Evolutionary conservation across 495 filamentous ascomycete genomes (phyloP).

Genomic region (Diplogelasinospora grovesii): DNA sequence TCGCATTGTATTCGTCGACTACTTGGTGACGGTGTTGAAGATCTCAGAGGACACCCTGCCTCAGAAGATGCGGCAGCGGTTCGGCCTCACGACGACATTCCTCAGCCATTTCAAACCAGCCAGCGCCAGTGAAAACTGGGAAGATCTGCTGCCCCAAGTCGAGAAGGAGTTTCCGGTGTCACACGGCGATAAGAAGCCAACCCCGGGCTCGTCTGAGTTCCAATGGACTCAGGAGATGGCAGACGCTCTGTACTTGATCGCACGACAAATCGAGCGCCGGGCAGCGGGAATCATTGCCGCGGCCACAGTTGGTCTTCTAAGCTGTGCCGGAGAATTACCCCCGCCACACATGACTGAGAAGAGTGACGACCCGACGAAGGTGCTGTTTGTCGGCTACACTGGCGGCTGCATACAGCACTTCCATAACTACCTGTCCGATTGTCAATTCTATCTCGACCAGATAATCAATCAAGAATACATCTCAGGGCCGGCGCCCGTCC

Average conservation of each 20-base stretch:
- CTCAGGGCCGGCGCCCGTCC: slow-evolving; percentile 41
- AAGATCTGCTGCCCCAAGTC: slow-evolving; percentile 45
- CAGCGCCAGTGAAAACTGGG: slow-evolving; percentile 36
- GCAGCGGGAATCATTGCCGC: slow-evolving; percentile 69
- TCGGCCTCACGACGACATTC: slow-evolving; percentile 66
- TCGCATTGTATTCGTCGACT: slow-evolving; percentile 62
- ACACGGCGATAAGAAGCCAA: no score
- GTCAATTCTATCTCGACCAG: slow-evolving; percentile 59
- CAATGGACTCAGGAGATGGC: slow-evolving; percentile 54
- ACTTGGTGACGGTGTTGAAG: slow-evolving; percentile 43
- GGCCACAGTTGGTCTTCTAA: slow-evolving; percentile 60
- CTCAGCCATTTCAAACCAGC: slow-evolving; percentile 57
- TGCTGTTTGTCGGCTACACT: slow-evolving; percentile 70
- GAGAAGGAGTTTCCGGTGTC: slow-evolving; percentile 48
- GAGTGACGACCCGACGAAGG: slow-evolving; percentile 28
- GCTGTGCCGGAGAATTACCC: slow-evolving; percentile 45
- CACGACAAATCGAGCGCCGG: slow-evolving; percentile 57
- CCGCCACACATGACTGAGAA: no score
- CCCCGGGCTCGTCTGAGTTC: slow-evolving; percentile 29
- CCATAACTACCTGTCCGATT: slow-evolving; percentile 62
- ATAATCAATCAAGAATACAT: slow-evolving; percentile 54
- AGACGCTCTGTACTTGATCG: slow-evolving; percentile 51
- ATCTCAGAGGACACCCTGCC: slow-evolving; percentile 45
- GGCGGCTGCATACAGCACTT: slow-evolving; percentile 74
- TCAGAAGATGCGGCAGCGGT: slow-evolving; percentile 50